Evolutionary conservation across 257 asterid genomes (phyloP), one percentile per base, ranked within the genome.

Genomic region (Dorcoceras hygrometricum): DNA sequence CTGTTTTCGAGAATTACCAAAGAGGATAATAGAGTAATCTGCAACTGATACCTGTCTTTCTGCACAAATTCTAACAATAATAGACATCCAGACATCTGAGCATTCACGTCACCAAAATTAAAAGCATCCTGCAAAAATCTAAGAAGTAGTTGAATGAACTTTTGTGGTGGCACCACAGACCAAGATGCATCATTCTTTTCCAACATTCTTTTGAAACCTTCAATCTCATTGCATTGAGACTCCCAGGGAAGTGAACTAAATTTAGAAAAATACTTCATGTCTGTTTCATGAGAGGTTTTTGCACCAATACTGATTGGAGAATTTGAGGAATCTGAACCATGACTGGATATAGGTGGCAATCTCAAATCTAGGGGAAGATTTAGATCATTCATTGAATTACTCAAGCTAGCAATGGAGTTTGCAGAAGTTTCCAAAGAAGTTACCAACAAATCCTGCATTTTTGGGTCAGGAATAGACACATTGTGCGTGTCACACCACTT

Each of bases 171-270:
- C 56, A 76, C 66, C 63, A 48, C 59, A 18, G 79, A 51, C 72
- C 71, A 71, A 77, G 73, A 68, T 75, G 72, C 83, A 50, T 64
- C 71, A 0, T 71, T 72, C 16, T 67, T 76, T 59, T 67, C 71
- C 80, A 84, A 72, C 43, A 75, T 63, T 73, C 58, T 78, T 72
- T 53, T 75, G 18, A 86, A 72, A 68, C 75, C 80, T 69, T 79
- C 83, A 59, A 93, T 80, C 20, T 77, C 80, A 50, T 19, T 75
- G 81, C 87, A 71, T 77, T 68, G 83, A 69, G 84, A 76, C 68
- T 86, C 88, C 97, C 96, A 88, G 11, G 97, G 79, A 62, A 86
- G 88, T 32, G 78, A 65, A 66, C 81, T 83, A 57, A 86, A 79
- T 32, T 76, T 76, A 28, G 77, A 68, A 19, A 81, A 50, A 62